Evolutionary conservation across 148 eudicot genomes (phyloP), one percentile per base, ranked within the genome.

Genomic region (Nepenthes mirabilis): DNA sequence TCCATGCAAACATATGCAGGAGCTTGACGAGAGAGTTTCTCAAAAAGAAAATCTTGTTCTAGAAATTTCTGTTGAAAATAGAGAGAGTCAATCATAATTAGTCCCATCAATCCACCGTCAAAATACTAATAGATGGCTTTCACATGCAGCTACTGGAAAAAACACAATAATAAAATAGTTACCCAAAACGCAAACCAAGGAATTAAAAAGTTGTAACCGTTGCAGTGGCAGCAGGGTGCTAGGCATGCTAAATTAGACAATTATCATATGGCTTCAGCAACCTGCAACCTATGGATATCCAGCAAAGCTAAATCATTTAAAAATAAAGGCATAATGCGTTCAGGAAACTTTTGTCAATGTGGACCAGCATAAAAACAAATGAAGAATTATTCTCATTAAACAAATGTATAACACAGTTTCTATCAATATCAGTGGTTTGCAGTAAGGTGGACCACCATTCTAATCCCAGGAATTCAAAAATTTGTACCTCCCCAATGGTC

Each of bases 1-100:
- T 89, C 99, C 74, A 62, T 79, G 66, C 89, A 74, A 40, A 86
- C 64, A 59, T 80, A 94, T 55, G 86, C 66, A 56, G 97, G 90
- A 74, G 90, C 76, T 71, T 84, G 61, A 61, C 43, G 70, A 51
- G 95, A 94, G 61, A 83, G 66, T 58, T 86, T 86, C 77, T 89
- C 90, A 4, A 75, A 63, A 59, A 89, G 90, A 77, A 82, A 74
- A 76, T 94, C 97, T 47, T 68, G 74, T 74, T 89, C 91, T 70
- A 94, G 75, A 79, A 84, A 94, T 82, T 81, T 89, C 99, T 94
- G 97, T 33, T 37, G 14, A 57, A 59, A 70, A 61, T 43, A 61
- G 61, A 56, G 62, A 59, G 13, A 6, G 36, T 33, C 36, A 8
- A 3, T 32, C 58, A 66, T 63, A 63, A 36, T 12, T 43, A 11